Evolutionary conservation across 164 flowering plant species (phyloP), one percentile per base, ranked within the genome.

Genomic region (Santalum album): DNA sequence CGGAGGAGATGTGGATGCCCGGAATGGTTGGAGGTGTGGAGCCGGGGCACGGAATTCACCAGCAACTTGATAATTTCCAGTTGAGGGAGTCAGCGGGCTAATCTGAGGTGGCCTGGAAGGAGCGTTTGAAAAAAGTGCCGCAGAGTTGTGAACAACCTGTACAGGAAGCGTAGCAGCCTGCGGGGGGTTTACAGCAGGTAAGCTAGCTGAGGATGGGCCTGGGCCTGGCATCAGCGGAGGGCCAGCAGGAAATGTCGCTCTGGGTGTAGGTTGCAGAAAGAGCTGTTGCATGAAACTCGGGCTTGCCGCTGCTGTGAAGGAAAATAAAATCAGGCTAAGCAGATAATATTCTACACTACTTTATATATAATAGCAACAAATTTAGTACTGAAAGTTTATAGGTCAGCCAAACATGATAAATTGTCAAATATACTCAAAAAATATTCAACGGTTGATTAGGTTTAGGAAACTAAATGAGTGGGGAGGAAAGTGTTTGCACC

Each of bases 11-110:
- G 50, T 12, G 2, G 67, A 26, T 17, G 80, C 64, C 63, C 83
- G 69, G 42, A 72, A 72, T 1, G 58, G 61, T 52, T 61, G 83
- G 5, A 80, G 61, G 59, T 84, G 86, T 16, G 91, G 87, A 11
- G 87, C 75, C 1, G 78, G 79, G 7, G 78, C 66, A 24, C 78
- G 75, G 21, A 68, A 51, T 50, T 67, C 83, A 64, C 66, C 53
- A 15, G 64, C 64, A 15, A 49, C 54, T 57, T 63, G 78, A 42
- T 48, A 65, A 47, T 51, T 72, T 38, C 59, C 56, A 0, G 59
- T 17, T 7, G 82, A 43, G 35, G 66, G 61, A n/a, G 66, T 27
- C 21, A 58, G 21, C 19, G 68, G 36, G 62, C 61, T 53, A 9
- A 66, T 47, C 22, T 50, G 56, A 20, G 55, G 65, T 0, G 73